phyloP scores from a whole-genome alignment of 768 basidiomycete species.

The Lyophyllum shimeji region DNA sequence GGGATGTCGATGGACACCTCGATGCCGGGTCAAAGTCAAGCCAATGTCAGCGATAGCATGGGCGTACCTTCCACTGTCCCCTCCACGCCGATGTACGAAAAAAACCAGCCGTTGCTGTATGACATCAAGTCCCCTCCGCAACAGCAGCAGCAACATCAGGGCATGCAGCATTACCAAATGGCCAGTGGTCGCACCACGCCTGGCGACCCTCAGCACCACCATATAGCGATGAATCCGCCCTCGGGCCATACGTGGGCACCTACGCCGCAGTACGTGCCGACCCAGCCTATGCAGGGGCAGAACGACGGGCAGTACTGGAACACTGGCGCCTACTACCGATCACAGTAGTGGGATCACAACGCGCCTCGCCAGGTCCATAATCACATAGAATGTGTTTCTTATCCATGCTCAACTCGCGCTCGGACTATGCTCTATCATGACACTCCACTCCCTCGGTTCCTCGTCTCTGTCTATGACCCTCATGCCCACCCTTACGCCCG shows the following conservation, averaged over 20 bases:
- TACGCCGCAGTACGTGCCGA: conserved; percentile 6
- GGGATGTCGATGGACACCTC: conserved; percentile 19
- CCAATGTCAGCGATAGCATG: neutral
- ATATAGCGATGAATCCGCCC: neutral
- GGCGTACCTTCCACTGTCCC: conserved; percentile 16
- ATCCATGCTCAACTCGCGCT: neutral
- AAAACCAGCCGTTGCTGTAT: conserved; percentile 23
- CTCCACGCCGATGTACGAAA: conserved; percentile 22
- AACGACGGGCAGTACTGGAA: conserved; percentile 13
- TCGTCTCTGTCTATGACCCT: neutral
- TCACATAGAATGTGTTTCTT: neutral
- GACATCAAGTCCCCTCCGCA: conserved; percentile 26
- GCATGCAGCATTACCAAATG: conserved; percentile 10
- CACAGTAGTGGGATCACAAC: neutral
- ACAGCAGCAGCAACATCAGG: conserved; percentile 19
- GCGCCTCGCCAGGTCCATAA: too few species aligned
- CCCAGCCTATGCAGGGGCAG: conserved; percentile 1
- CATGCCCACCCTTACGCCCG: neutral
- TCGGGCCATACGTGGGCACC: conserved; percentile 10
- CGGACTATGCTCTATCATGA: neutral
- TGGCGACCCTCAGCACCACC: neutral
- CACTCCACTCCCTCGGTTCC: neutral
- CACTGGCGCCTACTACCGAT: conserved; percentile 5
- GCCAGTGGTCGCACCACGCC: neutral
- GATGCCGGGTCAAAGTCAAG: conserved; percentile 7